Conservation (phyloP, 768 basidiomycete species). For the Suillus occidentalis region DNA sequence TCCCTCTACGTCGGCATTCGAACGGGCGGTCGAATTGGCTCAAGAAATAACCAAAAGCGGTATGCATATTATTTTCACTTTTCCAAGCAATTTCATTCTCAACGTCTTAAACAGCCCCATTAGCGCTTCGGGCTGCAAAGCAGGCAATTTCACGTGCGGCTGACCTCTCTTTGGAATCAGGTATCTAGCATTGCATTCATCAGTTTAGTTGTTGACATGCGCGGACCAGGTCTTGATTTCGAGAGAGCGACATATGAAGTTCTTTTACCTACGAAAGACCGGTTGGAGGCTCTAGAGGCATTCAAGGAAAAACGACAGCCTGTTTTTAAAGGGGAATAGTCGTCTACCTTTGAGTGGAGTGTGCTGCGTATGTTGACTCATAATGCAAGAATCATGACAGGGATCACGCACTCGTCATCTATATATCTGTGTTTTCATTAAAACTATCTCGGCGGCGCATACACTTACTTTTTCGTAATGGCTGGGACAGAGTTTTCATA, state of each 20-base stretch:
- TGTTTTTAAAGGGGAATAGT: constrained; percentile 76
- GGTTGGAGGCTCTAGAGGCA: constrained; percentile 80
- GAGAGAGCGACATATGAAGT: constrained; percentile 85
- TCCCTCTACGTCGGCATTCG: constrained; percentile 58
- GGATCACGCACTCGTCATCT: neutral
- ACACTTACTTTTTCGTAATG: neutral
- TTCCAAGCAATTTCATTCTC: neutral
- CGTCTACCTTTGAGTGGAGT: neutral
- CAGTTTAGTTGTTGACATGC: constrained; percentile 4
- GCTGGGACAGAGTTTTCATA: neutral
- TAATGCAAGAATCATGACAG: neutral
- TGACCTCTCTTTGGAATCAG: constrained; percentile 78
- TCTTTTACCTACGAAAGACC: constrained; percentile 71
- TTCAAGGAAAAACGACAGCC: constrained; percentile 84
- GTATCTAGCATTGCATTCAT: constrained; percentile 31
- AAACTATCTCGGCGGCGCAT: neutral
- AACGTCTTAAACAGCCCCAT: constrained; percentile 54
- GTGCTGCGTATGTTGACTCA: neutral
- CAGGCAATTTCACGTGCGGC: constrained; percentile 77
- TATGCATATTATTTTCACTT: constrained; percentile 25
- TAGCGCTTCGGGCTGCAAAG: constrained; percentile 88
- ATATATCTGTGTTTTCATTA: neutral
- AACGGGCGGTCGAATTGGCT: constrained; percentile 71
- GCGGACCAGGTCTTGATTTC: constrained; percentile 75
- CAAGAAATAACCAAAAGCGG: constrained; percentile 66